A percentile compares a stretch with the other conserved stretches of the same genome.
Conservation (phyloP, 2,329 filamentous ascomycete genomes). For the Calonectria honghensis region DNA sequence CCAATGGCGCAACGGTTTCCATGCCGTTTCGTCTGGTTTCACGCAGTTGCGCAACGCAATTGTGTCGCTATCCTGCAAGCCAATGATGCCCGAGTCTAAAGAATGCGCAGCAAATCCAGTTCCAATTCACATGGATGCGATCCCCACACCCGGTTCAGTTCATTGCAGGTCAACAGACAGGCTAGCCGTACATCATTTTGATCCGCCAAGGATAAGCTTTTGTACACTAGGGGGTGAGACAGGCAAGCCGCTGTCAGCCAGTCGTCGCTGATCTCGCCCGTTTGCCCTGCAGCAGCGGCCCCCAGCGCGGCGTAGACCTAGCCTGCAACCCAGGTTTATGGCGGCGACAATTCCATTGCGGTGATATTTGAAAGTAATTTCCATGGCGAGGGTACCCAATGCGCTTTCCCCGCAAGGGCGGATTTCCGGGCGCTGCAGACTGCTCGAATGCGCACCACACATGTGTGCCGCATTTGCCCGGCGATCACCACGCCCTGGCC, state of each 20-base stretch:
- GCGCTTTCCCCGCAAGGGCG: background rate
- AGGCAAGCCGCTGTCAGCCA: background rate
- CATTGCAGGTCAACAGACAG: background rate
- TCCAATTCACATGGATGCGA: background rate
- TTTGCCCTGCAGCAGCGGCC: background rate
- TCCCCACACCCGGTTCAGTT: background rate
- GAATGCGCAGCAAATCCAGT: conserved; percentile 16
- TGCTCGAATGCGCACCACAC: conserved; percentile 19
- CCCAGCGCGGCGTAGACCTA: background rate
- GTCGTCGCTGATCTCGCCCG: background rate
- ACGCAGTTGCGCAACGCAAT: background rate
- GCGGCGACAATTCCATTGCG: conserved; percentile 14
- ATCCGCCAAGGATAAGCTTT: background rate
- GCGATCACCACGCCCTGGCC: background rate
- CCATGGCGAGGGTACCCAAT: background rate
- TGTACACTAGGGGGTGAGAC: background rate
- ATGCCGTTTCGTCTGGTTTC: background rate
- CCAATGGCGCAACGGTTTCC: conserved; percentile 1
- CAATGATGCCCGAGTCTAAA: background rate
- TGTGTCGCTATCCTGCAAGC: background rate
- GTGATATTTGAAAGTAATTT: background rate
- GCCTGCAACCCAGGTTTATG: conserved; percentile 1
- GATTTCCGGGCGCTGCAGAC: background rate
- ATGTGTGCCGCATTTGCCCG: background rate
- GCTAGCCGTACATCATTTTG: background rate